phyloP scores from a whole-genome alignment of 1,284 basidiomycete species.

The Irpex sp. region DNA sequence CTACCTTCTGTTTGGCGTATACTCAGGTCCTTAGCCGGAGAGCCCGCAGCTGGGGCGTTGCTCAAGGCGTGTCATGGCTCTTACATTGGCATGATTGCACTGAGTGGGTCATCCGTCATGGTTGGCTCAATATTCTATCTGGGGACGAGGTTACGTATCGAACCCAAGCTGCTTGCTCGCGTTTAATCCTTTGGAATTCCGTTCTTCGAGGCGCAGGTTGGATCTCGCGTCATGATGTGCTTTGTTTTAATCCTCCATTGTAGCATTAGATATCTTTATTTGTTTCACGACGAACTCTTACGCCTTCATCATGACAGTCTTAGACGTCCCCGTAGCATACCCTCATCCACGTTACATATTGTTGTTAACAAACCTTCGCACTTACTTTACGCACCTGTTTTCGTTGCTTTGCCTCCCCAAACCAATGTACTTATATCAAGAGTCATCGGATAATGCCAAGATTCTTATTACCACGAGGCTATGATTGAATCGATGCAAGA shows the following conservation, averaged over 20 bases:
- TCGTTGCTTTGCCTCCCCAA: not conserved
- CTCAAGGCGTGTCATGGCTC: slow-evolving; percentile 40
- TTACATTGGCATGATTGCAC: slow-evolving; percentile 51
- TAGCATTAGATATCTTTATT: slow-evolving; percentile 1
- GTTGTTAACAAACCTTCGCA: not conserved
- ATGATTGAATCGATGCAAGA: not conserved
- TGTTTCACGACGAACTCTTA: not conserved
- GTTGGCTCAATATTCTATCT: slow-evolving; percentile 53
- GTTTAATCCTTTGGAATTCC: slow-evolving; percentile 22
- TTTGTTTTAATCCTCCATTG: not conserved
- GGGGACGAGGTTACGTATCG: slow-evolving; percentile 41
- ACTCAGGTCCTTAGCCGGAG: slow-evolving; percentile 54
- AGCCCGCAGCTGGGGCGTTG: slow-evolving; percentile 55
- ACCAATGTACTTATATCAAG: not conserved
- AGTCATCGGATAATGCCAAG: not conserved
- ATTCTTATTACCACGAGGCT: not conserved
- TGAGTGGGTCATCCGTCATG: slow-evolving; percentile 54
- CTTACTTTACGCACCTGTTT: not conserved
- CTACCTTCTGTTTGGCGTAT: not conserved
- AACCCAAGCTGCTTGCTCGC: slow-evolving; percentile 37
- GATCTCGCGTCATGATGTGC: no score
- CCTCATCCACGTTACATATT: not conserved
- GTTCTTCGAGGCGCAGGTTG: no score
- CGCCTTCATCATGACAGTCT: not conserved
- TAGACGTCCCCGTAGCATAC: slow-evolving; percentile 1